phyloP scores from a whole-genome alignment of 768 basidiomycete genomes.

The Rhizopogon vulgaris region DNA sequence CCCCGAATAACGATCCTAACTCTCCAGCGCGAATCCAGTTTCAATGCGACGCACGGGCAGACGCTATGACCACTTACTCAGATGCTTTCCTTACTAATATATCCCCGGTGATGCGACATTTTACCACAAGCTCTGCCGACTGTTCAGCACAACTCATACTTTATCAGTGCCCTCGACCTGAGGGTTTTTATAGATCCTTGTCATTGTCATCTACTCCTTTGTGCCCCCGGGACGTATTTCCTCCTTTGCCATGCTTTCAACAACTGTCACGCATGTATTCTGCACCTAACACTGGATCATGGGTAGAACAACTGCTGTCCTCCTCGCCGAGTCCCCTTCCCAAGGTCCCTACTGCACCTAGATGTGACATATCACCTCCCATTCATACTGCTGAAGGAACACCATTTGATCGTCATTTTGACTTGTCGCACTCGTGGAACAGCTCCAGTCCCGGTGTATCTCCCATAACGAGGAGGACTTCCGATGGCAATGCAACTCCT shows the following conservation, averaged over 20 bases:
- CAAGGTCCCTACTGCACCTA: slow-evolving; percentile 10
- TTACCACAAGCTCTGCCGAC: too few relatives aligned
- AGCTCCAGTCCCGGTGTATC: slow-evolving; percentile 12
- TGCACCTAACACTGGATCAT: background rate
- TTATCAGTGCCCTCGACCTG: background rate
- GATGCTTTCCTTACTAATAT: background rate
- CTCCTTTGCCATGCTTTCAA: background rate
- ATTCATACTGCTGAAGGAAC: slow-evolving; percentile 18
- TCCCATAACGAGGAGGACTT: slow-evolving; percentile 14
- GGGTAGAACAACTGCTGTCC: slow-evolving; percentile 8
- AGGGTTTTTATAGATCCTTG: background rate
- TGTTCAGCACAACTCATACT: background rate
- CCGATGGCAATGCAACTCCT: background rate
- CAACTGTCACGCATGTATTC: background rate
- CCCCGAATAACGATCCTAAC: background rate
- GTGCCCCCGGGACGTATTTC: background rate
- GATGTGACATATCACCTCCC: slow-evolving; percentile 23
- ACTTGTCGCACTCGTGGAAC: slow-evolving; percentile 16
- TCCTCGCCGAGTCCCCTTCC: slow-evolving; percentile 26
- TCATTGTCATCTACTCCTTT: slow-evolving; percentile 11
- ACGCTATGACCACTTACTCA: background rate
- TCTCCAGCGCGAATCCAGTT: background rate
- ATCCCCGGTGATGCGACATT: background rate
- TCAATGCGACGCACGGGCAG: background rate
- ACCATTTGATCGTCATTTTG: slow-evolving; percentile 25